Evolutionary conservation across 371 early-diverging fungal genomes (phyloP), one percentile per base, ranked within the genome.

Genomic region (Saksenaea vasiformis): DNA sequence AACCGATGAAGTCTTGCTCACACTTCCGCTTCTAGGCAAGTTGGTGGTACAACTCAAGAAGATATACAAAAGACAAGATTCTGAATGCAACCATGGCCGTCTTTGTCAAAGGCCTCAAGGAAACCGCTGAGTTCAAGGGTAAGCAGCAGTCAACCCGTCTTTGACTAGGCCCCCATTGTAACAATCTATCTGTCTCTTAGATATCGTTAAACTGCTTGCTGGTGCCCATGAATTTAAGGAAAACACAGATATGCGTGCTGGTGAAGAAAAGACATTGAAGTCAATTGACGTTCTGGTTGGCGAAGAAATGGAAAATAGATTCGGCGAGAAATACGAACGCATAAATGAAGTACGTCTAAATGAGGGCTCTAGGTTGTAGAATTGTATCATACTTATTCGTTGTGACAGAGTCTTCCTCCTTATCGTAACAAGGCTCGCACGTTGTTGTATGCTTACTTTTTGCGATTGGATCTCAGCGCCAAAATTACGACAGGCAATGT

Each of bases 31-130:
- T 11, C 57, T n/a, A 85, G 84, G 95, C 86, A 56, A 83, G 80
- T 60, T 98, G 98, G 98, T 98, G 98, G 98, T 91, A 91, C 80
- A 87, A 84, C 58, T 92, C 95, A 19, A 90, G 91, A 72, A 79
- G 89, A 68, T 88, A 88, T 65, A 95, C 95, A 64, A 93, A 93
- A 72, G 95, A 95, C 73, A 87, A 85, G 65, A 92, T 98, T 59
- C 80, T 93, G 61, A 91, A 94, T 65, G 82, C 74, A 37, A 93
- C 98, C 15, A 98, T 98, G 98, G 91, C 87, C 34, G 67, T 79
- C 3, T 96, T 92, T 80, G 97, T 95, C 68, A 90, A 91, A 70
- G 93, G 94, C 54, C 74, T 96, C 61, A 91, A 91, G 64, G 96
- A 96, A 60, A 85, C 81, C 38, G 85, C 84, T 24, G 83, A 79